Conservation (phyloP, 371 early-diverging fungal species). For the Saksenaea vasiformis region DNA sequence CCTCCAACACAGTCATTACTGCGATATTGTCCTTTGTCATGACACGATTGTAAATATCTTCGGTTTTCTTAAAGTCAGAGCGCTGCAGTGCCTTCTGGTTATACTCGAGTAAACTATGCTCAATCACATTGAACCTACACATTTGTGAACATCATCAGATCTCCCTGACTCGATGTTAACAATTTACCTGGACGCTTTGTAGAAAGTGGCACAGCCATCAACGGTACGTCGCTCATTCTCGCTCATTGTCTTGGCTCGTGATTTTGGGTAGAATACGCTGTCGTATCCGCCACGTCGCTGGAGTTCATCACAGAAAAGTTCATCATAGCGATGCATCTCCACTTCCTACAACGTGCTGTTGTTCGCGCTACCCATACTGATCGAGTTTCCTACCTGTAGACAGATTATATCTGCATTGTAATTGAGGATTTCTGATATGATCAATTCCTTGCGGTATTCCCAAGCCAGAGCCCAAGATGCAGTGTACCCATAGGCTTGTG, state of each 20-base stretch:
- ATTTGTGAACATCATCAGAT: background rate
- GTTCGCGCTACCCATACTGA: conserved; percentile 3
- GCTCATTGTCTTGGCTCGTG: conserved; percentile 90
- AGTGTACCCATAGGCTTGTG: conserved; percentile 90
- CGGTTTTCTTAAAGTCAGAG: conserved; percentile 86
- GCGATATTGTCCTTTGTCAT: conserved; percentile 98
- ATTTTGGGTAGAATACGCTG: conserved; percentile 93
- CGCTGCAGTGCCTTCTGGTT: conserved; percentile 90
- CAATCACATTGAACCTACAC: conserved; percentile 73
- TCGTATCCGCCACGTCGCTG: conserved; percentile 82
- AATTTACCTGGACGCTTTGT: conserved; percentile 79
- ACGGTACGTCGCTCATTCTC: conserved; percentile 88
- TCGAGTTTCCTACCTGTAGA: conserved; percentile 74
- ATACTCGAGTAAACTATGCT: conserved; percentile 88
- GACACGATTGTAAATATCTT: conserved; percentile 93
- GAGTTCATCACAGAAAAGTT: conserved; percentile 80
- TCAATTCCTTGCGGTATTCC: conserved; percentile 93
- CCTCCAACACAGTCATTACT: conserved; percentile 83
- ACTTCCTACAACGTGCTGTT: conserved; percentile 71
- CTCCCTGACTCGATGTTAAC: background rate
- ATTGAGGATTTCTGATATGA: conserved; percentile 88
- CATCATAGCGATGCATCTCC: conserved; percentile 83
- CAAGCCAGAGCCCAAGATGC: conserved; percentile 97
- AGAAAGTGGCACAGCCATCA: conserved; percentile 99
- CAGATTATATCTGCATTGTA: conserved; percentile 95